Conservation (phyloP, 306 rosid species). For the Medicago truncatula region DNA sequence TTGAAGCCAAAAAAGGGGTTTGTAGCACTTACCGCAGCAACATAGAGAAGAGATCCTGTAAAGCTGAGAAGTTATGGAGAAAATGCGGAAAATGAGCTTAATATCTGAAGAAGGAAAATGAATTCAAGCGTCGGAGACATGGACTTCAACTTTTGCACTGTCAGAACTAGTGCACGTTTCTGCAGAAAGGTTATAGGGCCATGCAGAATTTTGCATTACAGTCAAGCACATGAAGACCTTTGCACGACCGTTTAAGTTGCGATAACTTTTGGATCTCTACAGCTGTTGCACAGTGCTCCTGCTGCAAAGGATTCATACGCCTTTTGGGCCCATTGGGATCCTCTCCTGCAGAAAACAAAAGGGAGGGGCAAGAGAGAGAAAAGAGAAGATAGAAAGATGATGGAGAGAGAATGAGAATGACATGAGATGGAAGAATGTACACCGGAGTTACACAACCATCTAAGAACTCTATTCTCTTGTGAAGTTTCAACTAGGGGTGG, state of each 20-base stretch:
- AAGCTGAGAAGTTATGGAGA: neutral
- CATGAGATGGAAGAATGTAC: too few species aligned
- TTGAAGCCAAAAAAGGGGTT: neutral
- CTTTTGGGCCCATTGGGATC: neutral
- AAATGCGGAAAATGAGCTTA: neutral
- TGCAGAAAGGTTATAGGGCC: neutral
- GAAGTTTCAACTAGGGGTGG: too few species aligned
- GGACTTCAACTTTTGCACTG: neutral
- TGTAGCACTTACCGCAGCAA: neutral
- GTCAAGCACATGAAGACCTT: neutral
- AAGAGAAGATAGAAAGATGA: neutral
- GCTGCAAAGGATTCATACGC: neutral
- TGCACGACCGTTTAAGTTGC: neutral
- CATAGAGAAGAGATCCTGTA: neutral
- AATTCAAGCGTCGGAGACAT: neutral
- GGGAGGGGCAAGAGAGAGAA: neutral
- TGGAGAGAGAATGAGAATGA: too few species aligned
- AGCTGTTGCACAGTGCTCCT: neutral
- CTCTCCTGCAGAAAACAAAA: neutral
- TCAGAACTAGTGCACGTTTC: neutral
- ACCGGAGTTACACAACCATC: too few species aligned
- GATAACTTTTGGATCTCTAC: neutral
- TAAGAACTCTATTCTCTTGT: too few species aligned
- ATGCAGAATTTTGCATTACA: neutral
- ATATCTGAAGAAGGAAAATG: neutral